Evolutionary conservation across 2,329 filamentous ascomycete species (phyloP).

Genomic region (Scedosporium apiospermum): DNA sequence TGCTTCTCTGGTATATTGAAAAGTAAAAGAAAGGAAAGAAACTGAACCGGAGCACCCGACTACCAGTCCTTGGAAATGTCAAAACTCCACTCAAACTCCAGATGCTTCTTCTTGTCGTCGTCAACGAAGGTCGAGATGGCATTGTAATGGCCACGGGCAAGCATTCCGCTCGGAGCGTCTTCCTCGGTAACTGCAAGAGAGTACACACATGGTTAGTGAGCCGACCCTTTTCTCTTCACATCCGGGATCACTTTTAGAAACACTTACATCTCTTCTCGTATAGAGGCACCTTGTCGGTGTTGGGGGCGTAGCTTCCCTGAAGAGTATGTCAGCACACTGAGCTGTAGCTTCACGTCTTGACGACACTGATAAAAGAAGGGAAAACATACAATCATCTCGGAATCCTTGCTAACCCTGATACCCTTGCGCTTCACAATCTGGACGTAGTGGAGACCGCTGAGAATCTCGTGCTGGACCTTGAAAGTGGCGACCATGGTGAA

Average conservation of each 20-base stretch:
- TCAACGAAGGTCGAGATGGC: constrained; percentile 87
- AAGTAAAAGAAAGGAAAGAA: neutral
- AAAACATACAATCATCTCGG: constrained; percentile 82
- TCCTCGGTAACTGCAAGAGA: constrained; percentile 65
- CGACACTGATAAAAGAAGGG: neutral
- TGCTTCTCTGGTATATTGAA: neutral
- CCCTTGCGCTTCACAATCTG: constrained; percentile 89
- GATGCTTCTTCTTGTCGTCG: constrained; percentile 83
- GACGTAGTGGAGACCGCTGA: constrained; percentile 91
- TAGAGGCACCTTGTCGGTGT: constrained; percentile 73
- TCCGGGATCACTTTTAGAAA: neutral
- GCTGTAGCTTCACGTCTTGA: neutral
- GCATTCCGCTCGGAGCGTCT: constrained; percentile 84
- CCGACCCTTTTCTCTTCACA: neutral
- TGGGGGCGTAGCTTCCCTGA: constrained; percentile 87
- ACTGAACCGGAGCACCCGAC: constrained; percentile 6
- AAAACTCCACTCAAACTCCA: constrained; percentile 93
- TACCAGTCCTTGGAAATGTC: constrained; percentile 97
- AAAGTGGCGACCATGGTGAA: constrained; percentile 95
- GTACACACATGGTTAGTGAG: neutral
- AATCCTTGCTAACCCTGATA: constrained; percentile 79
- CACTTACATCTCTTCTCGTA: constrained; percentile 88
- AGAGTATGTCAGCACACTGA: neutral
- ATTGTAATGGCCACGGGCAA: constrained; percentile 83
- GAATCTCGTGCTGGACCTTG: constrained; percentile 93